Evolutionary conservation across 2,329 filamentous ascomycete genomes (phyloP).

Genomic region (Tolypocladium nubicola): DNA sequence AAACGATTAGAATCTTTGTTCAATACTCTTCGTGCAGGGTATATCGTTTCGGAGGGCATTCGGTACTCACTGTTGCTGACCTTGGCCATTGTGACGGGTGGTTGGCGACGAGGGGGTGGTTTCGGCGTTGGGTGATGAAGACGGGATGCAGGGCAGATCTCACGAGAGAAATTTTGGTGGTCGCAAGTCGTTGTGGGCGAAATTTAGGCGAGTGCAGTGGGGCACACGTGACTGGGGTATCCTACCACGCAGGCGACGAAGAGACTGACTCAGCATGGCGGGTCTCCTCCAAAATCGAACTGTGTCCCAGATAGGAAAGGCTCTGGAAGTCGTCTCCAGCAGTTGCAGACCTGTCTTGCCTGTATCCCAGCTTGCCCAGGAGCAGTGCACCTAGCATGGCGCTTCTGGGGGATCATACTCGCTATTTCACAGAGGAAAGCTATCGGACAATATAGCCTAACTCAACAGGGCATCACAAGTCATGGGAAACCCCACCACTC

Average conservation of each 20-base stretch:
- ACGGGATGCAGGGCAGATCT: constrained; percentile 2
- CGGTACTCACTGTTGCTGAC: constrained; percentile 48
- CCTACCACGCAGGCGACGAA: neutral
- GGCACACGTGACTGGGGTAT: constrained; percentile 20
- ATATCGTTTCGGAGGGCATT: neutral
- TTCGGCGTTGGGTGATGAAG: constrained; percentile 21
- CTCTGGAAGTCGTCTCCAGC: neutral
- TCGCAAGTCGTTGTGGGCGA: constrained; percentile 16
- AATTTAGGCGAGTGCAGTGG: constrained; percentile 15
- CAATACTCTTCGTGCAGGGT: neutral
- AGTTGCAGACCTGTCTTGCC: neutral
- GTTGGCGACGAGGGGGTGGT: constrained; percentile 14
- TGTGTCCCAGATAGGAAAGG: neutral
- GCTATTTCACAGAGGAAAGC: too few species aligned
- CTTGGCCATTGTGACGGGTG: constrained; percentile 55
- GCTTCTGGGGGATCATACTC: too few species aligned
- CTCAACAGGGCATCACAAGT: neutral
- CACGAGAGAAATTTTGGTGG: constrained; percentile 5
- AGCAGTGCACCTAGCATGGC: neutral
- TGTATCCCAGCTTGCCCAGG: neutral
- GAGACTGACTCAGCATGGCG: neutral
- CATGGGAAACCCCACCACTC: too few species aligned
- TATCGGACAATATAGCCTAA: neutral
- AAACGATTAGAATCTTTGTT: neutral
- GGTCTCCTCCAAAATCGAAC: too few species aligned